Evolutionary conservation across 345 rosid species (phyloP).

Genomic region (Erodium maritimum): DNA sequence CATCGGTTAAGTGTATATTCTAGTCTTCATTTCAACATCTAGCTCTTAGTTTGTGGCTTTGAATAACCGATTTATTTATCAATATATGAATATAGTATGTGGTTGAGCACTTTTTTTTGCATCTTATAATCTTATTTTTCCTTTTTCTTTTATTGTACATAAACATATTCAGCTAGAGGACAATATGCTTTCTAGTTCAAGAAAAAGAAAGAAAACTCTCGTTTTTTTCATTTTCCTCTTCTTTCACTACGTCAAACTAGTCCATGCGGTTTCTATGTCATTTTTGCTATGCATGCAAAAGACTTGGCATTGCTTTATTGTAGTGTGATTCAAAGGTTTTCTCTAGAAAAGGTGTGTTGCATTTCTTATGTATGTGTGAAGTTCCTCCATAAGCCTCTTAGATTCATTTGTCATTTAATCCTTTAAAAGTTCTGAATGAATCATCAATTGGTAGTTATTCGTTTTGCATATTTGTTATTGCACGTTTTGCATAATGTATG

Average conservation of each 20-base stretch:
- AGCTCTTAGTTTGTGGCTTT: neutral
- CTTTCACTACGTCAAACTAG: neutral
- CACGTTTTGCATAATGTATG: neutral
- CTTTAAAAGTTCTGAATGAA: neutral
- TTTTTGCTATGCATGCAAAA: neutral
- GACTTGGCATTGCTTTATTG: neutral
- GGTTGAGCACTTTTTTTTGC: neutral
- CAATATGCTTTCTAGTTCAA: neutral
- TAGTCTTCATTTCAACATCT: neutral
- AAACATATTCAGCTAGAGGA: neutral
- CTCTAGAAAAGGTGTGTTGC: neutral
- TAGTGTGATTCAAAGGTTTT: neutral
- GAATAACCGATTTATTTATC: neutral
- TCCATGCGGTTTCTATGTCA: neutral
- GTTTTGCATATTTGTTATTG: too few species aligned
- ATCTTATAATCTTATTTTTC: neutral
- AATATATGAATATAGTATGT: neutral
- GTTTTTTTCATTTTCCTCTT: neutral
- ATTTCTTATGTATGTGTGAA: neutral
- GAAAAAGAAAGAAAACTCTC: neutral
- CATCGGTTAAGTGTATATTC: neutral
- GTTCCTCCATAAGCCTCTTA: neutral
- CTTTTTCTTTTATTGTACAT: neutral
- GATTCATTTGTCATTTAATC: neutral
- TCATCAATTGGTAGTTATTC: neutral